Evolutionary conservation across 176 grass and related monocot species (phyloP), one percentile per base, ranked within the genome.

Genomic region (Aegilops speltoides): DNA sequence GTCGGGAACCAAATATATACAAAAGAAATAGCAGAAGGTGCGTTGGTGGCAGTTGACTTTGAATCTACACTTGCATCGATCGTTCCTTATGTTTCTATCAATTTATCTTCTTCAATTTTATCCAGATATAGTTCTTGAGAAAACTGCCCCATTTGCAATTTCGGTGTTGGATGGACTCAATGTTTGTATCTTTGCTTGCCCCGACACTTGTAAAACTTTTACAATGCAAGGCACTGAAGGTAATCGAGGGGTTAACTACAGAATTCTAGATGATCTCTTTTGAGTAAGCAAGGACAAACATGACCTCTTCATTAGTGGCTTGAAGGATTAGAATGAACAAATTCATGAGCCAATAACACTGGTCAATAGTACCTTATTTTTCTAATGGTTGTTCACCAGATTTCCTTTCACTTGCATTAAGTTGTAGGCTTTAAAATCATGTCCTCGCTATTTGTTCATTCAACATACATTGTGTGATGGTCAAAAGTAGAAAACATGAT

Each of bases 171-270:
- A 98, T 68, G 96, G 96, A 57, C 95, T 89, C 80, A 98, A 98
- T 84, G 93, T 94, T 13, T 98, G 96, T 12, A 98, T 98, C 66
- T 98, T 98, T 89, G 96, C 96, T 73, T 98, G n/a, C n/a, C n/a
- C 92, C 31, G 93, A 93, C 33, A 98, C 96, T 16, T 4, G 96
- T 43, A 98, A 98, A 91, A 95, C 96, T 48, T 98, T 92, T 83
- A 98, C 96, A 64, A 98, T 98, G 96, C 93, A 98, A 32, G 31
- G 31, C 1, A 34, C 5, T 5, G 4, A 92, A 45, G 93, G 89
- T 43, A 86, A 87, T 78, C 88, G 96, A 71, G 93, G 96, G 37
- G 93, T 98, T 70, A 98, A 98, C 63, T 95, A 94, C 48, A 94
- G 88, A 62, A 98, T 94, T 59, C 37, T 98, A 19, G 91, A 98